A percentile compares a stretch with the other conserved stretches of the same genome.
These are phyloP conservation scores for Ustilago lituana DNA, from an alignment of 1,284 basidiomycete genomes.

Conservation along the genomic window DNA sequence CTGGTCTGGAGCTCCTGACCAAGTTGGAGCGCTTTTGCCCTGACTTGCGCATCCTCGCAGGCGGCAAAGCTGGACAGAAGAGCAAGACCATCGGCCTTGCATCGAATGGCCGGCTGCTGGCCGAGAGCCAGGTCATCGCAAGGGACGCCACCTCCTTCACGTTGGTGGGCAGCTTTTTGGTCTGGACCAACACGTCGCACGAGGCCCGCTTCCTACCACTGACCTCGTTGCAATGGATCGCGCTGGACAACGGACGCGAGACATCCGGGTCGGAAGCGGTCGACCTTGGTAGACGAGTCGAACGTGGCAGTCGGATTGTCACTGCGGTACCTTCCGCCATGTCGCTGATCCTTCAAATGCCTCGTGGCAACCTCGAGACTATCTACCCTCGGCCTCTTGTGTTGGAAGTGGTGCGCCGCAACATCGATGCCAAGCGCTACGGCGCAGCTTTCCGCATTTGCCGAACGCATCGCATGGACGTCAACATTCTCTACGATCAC, in stretches of 20 bases:
- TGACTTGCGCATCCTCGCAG: constrained; percentile 22
- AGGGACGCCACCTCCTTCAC: constrained; percentile 81
- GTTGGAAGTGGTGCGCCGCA: constrained; percentile 71
- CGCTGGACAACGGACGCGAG: constrained; percentile 5
- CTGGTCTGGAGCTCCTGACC: constrained; percentile 16
- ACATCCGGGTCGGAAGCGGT: constrained; percentile 22
- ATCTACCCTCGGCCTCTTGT: constrained; percentile 92
- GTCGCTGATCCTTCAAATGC: constrained; percentile 89
- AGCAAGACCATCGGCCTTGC: constrained; percentile 73
- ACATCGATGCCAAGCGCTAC: constrained; percentile 71
- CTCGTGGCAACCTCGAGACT: constrained; percentile 94
- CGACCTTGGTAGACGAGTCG: constrained; percentile 58
- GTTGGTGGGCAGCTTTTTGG: constrained; percentile 81
- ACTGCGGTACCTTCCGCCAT: constrained; percentile 71
- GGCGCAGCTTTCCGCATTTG: constrained; percentile 88
- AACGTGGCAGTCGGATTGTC: constrained; percentile 64
- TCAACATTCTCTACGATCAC: constrained; percentile 86
- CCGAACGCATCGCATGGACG: constrained; percentile 90
- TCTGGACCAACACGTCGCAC: constrained; percentile 87
- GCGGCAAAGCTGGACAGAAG: constrained; percentile 4
- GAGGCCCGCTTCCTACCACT: constrained; percentile 81
- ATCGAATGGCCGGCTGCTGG: constrained; percentile 74
- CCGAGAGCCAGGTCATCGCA: constrained; percentile 70
- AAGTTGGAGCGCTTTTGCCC: constrained; percentile 43
- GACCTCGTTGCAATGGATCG: constrained; percentile 52